Evolutionary conservation across 1,284 basidiomycete species (phyloP), one percentile per base, ranked within the genome.

Genomic region (Puccinia novopanici): DNA sequence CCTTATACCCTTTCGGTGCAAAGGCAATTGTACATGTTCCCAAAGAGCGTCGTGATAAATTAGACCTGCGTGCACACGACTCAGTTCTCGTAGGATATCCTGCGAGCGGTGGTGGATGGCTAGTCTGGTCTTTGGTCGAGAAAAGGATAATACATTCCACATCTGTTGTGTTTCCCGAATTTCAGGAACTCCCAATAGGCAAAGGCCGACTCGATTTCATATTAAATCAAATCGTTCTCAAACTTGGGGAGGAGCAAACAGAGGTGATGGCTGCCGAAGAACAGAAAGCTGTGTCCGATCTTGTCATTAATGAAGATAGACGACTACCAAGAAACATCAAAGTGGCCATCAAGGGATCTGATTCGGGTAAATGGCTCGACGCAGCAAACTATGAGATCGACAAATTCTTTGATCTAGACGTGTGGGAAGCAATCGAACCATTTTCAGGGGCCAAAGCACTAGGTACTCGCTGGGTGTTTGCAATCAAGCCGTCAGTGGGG

Each of bases 381-480:
- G 74, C 74, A 42, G 52, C 50, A 27, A 40, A 63, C 3, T 30
- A 75, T 12, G 73, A 75, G 42, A 13, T 75, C 8, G 10, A 63
- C n/a, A 34, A 61, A 40, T 42, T 75, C 19, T 13, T 17, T 42
- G 40, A 63, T 3, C 27, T 75, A 40, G 37, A 48, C 15, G 73
- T 75, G 15, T 75, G 57, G 73, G 54, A 34, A 40, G 42, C 30
- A n/a, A 30, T 59, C 4, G 40, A 59, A n/a, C 54, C 34, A 17
- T 57, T n/a, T 22, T 17, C 50, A 19, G 19, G 42, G 9, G 30
- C 19, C 4, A 59, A 63, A 45, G 45, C 45, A 15, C 15, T 45
- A 45, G 45, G 45, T 8, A 8, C 8, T 45, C 45, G 45, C 45
- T 75, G 74, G 57, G 74, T 75, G 5, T 75, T 75, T 75, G 45